phyloP scores from a whole-genome alignment of 345 rosid genomes.

The Linum usitatissimum region DNA sequence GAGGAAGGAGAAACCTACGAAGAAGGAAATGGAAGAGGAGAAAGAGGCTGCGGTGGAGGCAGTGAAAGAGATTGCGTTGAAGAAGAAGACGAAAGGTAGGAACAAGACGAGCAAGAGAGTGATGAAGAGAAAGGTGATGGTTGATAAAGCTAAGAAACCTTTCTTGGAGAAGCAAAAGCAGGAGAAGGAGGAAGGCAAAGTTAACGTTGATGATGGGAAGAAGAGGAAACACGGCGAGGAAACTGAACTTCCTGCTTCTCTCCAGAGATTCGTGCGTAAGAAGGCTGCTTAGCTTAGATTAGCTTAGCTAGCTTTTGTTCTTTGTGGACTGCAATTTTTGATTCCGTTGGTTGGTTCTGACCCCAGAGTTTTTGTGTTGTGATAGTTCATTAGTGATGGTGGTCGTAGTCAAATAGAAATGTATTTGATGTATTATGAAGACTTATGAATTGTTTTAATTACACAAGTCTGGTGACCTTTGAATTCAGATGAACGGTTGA shows the following conservation, averaged over 20 bases:
- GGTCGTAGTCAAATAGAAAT: too few relatives aligned
- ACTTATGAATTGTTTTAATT: too few relatives aligned
- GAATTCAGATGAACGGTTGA: too few relatives aligned
- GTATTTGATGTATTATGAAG: too few relatives aligned
- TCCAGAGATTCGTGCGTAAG: constrained; percentile 48
- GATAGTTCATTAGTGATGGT: too few relatives aligned
- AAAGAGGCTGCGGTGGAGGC: constrained; percentile 57
- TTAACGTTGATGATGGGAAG: constrained; percentile 24
- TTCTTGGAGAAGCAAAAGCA: constrained; percentile 46
- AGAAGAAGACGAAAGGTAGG: constrained; percentile 84
- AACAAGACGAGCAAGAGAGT: constrained; percentile 57
- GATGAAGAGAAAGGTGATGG: constrained; percentile 51
- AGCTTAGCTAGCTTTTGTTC: not conserved
- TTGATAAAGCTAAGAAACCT: constrained; percentile 47
- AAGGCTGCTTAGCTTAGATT: not conserved
- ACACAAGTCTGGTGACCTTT: too few relatives aligned
- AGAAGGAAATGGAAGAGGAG: constrained; percentile 48
- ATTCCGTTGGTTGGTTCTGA: too few relatives aligned
- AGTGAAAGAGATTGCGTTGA: constrained; percentile 35
- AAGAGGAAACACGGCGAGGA: constrained; percentile 44
- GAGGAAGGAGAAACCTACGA: constrained; percentile 52
- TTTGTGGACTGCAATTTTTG: too few relatives aligned
- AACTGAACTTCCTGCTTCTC: constrained; percentile 37
- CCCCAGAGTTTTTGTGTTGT: too few relatives aligned
- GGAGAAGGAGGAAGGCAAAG: constrained; percentile 10